Base-by-base conservation (phyloP, 495 filamentous ascomycete genomes). In the Talaromyces thailandensis region DNA sequence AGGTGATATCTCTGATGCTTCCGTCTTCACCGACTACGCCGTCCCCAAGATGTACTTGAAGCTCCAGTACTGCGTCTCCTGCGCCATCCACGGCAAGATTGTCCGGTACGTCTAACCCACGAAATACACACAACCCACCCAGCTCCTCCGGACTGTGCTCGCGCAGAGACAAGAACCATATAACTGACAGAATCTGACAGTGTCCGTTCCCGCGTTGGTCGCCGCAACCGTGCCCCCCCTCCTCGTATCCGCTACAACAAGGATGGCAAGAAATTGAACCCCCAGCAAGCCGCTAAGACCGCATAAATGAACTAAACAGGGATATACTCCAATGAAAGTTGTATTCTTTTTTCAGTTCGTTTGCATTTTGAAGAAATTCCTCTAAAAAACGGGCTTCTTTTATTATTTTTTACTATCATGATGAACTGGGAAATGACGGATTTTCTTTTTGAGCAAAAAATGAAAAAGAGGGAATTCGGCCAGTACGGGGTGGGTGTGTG, bases 11-110 rank as follows among this genome's bases (percentile, higher is more conserved):
- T 96, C 92, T 66, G 94, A 99, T 73, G 94, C 94, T 72, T 98
- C 94, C 69, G 94, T 99, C 78, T 98, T 97, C 85, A 80, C 89
- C 66, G 94, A 99, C 83, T 99, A 99, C 84, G 89, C 91, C 63
- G 93, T 99, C 77, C 94, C 94, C 79, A 99, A 99, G 87, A 99
- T 99, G 94, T 99, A 99, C 88, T 84, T 99, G 78, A 99, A 99
- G 87, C 88, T 99, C 76, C 94, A 99, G 84, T 99, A 99, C 90
- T 99, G 94, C 79, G 94, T 98, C 73, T 98, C 95, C 76, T 98
- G 94, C 82, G 94, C 94, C 69, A 98, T 99, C 72, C 94, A 98
- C 84, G 94, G 95, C 84, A 99, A 99, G 90, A 98, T 98, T 78
- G 95, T 99, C 77, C 93, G 94, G 94, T 98, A 89, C 77, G 91